Base-by-base conservation (phyloP, 1,139 yeast species). In the Protomyces macrosporus region DNA sequence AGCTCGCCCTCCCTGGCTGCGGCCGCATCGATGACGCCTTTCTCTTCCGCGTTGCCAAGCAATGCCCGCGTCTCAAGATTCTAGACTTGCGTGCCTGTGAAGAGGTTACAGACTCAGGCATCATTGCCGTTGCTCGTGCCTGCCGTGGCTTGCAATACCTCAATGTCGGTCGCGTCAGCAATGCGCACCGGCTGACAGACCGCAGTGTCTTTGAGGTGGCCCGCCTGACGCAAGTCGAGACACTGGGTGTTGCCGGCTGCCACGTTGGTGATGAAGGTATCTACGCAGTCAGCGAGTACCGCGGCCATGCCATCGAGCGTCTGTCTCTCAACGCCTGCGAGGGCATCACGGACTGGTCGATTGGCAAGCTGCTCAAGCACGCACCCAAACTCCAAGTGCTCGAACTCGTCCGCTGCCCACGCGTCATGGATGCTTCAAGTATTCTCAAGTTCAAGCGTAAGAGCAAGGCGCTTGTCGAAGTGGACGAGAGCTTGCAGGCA, bases 241-340 rank as follows among this genome's bases (percentile, higher is more conserved):
- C 97, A 0, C 78, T 91, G 56, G 98, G 98, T 0, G 76, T 90
- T 14, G 97, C 98, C 0, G 98, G 98, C 6, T 89, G 97, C 73
- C 79, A 82, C 64, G 80, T 91, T 35, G 83, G 88, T 23, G 97
- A 91, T 75, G 80, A 84, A 56, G 79, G 87, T 5, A 76, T 91
- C 34, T 89, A 96, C 95, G 93, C 88, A 71, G 76, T 90, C 54
- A 93, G 93, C 0, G 74, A 81, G 33, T 75, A 79, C 66, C 81
- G 88, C 65, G 87, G 88, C 42, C 72, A 72, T 1, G 71, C 76
- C 3, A 72, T 91, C 4, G 84, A 84, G 70, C 79, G 97, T 63
- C 76, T 91, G 45, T 87, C 96, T 10, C 74, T 91, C 55, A 91
- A 91, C 74, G 85, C 86, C 70, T 91, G 98, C 73, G 79, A 80